These are phyloP conservation scores for Epichloe coenophiala DNA, from an alignment of 2,329 filamentous ascomycete genomes.

Conservation along the genomic window DNA sequence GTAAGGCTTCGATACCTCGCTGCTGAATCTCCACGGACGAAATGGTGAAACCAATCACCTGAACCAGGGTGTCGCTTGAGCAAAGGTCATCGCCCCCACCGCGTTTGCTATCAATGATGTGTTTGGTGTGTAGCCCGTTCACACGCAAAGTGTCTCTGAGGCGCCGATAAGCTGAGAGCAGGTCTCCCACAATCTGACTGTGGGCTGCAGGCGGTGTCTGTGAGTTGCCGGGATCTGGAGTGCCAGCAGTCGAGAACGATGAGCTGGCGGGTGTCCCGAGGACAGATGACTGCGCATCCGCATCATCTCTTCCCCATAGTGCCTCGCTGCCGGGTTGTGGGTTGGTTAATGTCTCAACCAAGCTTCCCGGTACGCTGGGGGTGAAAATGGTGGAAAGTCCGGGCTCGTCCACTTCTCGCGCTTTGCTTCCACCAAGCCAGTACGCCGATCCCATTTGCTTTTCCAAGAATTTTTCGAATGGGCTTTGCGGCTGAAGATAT, in stretches of 20 bases:
- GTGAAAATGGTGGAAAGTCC: slow-evolving; percentile 18
- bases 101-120: slow-evolving; percentile 18
- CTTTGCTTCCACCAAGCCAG: slow-evolving; percentile 27
- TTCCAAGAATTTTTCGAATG: slow-evolving; percentile 58
- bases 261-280: slow-evolving; percentile 29
- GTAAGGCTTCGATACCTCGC: slow-evolving; percentile 64
- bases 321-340: slow-evolving; percentile 23
- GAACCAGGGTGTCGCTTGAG: slow-evolving; percentile 46
- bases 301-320: slow-evolving; percentile 28
- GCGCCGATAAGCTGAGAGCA: slow-evolving; percentile 47
- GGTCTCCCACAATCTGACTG: slow-evolving; percentile 31
- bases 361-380: slow-evolving; percentile 24
- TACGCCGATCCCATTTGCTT: slow-evolving; percentile 37
- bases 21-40: slow-evolving; percentile 84
- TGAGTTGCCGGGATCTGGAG: slow-evolving; percentile 12
- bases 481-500: slow-evolving; percentile 43
- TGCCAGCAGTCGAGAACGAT: slow-evolving; percentile 23
- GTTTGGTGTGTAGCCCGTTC: slow-evolving; percentile 35
- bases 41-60: slow-evolving; percentile 69
- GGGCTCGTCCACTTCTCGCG: slow-evolving; percentile 19
- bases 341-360: slow-evolving; percentile 24
- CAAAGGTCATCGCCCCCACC: slow-evolving; percentile 31
- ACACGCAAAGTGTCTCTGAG: slow-evolving; percentile 43
- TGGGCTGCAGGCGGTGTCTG: slow-evolving; percentile 1
- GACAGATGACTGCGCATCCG: slow-evolving; percentile 16